phyloP scores from a whole-genome alignment of 164 flowering plant genomes.

The Macadamia tetraphylla region DNA sequence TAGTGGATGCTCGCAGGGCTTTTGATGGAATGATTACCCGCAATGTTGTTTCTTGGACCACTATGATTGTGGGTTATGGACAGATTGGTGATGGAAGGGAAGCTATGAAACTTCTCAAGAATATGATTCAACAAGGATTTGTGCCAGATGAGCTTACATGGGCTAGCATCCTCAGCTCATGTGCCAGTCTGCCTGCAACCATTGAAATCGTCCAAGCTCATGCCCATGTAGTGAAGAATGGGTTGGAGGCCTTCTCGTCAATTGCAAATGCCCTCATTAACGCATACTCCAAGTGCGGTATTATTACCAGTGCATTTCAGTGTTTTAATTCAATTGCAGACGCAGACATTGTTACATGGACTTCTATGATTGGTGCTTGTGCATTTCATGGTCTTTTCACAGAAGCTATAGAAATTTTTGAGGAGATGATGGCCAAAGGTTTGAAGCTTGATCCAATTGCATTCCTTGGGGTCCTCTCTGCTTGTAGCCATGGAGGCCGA shows the following conservation, averaged over 20 bases:
- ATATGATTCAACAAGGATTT: constrained; percentile 38
- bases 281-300: constrained; percentile 64
- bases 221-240: constrained; percentile 31
- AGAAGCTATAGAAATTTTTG: constrained; percentile 39
- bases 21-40: constrained; percentile 45
- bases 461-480: constrained; percentile 59
- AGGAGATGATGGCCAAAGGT: constrained; percentile 39
- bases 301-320: constrained; percentile 28
- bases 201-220: constrained; percentile 45
- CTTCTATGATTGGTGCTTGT: constrained; percentile 50
- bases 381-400: constrained; percentile 49
- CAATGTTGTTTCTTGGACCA: constrained; percentile 62
- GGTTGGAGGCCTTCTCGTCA: constrained; percentile 34
- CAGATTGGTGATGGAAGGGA: constrained; percentile 45
- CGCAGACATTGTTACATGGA: constrained; percentile 59
- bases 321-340: constrained; percentile 29
- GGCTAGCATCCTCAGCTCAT: constrained; percentile 62
- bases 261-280: constrained; percentile 41
- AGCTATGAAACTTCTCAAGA: constrained; percentile 39
- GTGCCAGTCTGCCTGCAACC: constrained; percentile 37
- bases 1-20: constrained; percentile 42
- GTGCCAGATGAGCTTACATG: constrained; percentile 52
- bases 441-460: constrained; percentile 46
- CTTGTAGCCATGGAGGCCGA: constrained; percentile 64
- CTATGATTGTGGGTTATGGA: constrained; percentile 66